Evolutionary conservation across 1,284 basidiomycete species (phyloP).

Genomic region (Trametes hirsuta): DNA sequence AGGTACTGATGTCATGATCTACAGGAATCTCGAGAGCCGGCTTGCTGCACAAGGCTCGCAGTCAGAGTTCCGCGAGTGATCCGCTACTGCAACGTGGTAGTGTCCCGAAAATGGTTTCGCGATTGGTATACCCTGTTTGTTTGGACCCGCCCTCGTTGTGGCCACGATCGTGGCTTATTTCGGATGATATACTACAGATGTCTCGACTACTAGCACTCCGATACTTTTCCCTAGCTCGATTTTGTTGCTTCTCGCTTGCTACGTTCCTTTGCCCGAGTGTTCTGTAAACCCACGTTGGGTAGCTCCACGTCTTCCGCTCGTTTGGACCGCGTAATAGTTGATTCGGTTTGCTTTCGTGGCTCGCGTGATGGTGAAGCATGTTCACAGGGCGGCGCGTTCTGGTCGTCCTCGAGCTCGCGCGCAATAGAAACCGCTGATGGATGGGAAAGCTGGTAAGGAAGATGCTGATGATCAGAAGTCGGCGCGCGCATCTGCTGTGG

Average conservation of each 20-base stretch:
- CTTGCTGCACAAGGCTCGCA: conserved; percentile 78
- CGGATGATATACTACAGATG: conserved; percentile 33
- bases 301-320: conserved; percentile 26
- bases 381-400: background rate
- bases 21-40: conserved; percentile 86
- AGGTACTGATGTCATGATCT: conserved; percentile 17
- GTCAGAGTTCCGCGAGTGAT: conserved; percentile 39
- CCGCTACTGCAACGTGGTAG: conserved; percentile 10
- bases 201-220: conserved; percentile 24
- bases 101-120: conserved; percentile 27
- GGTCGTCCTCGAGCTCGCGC: conserved; percentile 1
- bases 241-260: conserved; percentile 19
- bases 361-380: background rate
- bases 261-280: conserved; percentile 22
- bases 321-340: conserved; percentile 28
- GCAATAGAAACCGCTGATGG: conserved; percentile 19
- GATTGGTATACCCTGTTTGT: conserved; percentile 35
- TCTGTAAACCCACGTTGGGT: conserved; percentile 21
- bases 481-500: conserved; percentile 10
- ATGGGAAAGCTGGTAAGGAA: conserved; percentile 12
- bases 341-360: conserved; percentile 7
- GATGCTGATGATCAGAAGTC: conserved; percentile 23
- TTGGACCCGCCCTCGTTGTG: conserved; percentile 24
- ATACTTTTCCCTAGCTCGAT: conserved; percentile 16
- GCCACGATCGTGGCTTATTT: conserved; percentile 27